Evolutionary conservation across 257 asterid species (phyloP), one percentile per base, ranked within the genome.

Genomic region (Lavandula angustifolia): DNA sequence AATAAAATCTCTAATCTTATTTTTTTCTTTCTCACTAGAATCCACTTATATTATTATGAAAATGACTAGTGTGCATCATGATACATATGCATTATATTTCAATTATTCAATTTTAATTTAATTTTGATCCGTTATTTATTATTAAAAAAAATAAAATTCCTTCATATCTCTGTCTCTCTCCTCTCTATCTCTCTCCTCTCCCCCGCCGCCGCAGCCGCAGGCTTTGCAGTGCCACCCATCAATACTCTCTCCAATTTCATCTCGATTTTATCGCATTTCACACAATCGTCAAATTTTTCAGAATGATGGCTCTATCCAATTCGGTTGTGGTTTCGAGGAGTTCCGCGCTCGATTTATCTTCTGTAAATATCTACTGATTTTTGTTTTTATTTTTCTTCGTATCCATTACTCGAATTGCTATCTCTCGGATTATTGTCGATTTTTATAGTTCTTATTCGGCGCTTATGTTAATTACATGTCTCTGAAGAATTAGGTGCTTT

Each of bases 231-330:
- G n/a, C n/a, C n/a, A n/a, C n/a, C n/a, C n/a, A n/a, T n/a, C n/a
- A n/a, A n/a, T n/a, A n/a, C n/a, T 5, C 35, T 4, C 34, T 8
- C 66, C 40, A n/a, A 12, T 32, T 35, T 27, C 53, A 11, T 54
- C 64, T 69, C 62, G 75, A 75, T 60, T 65, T 69, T 18, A 33
- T 76, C 78, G 76, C 69, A 11, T 65, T 68, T 61, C 71, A 13
- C 4, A 18, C 37, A 33, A 54, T 33, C 66, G 65, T 68, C 22
- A 40, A 46, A 50, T 18, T 44, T 35, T 41, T 71, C 65, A 64
- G 14, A 38, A 78, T 81, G 87, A 7, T 76, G 66, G 65, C 87
- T 40, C 9, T 78, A 16, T 78, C 80, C 41, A 76, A 47, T 69
- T 67, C 87, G 6, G 8, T 78, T 5, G 70, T 64, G 73, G 64